phyloP scores from a whole-genome alignment of 768 basidiomycete species.

The Paxillus rubicundulus region DNA sequence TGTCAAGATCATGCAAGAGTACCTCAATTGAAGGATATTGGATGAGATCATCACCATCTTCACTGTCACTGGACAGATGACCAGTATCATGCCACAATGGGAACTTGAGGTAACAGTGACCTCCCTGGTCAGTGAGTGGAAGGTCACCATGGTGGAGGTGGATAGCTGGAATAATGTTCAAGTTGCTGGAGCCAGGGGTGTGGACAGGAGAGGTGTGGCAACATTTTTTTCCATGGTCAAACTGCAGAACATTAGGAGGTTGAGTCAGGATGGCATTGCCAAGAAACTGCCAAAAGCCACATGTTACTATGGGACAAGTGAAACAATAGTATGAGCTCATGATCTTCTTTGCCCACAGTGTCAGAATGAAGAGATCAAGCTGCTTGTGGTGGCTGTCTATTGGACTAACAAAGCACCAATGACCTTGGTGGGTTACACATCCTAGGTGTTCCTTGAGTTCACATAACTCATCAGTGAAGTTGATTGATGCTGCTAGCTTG shows the following conservation, averaged over 20 bases:
- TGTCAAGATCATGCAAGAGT: not conserved
- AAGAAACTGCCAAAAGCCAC: not conserved
- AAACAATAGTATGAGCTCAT: not conserved
- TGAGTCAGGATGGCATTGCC: not conserved
- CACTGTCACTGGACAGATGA: not conserved
- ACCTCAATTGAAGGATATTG: not conserved
- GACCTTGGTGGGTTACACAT: not conserved
- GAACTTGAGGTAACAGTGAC: not conserved
- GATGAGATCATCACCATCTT: not conserved
- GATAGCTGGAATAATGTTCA: not conserved
- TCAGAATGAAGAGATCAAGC: not conserved
- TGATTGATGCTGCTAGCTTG: not conserved
- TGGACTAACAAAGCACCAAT: not conserved
- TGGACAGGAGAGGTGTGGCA: not conserved
- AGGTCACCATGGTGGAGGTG: not conserved
- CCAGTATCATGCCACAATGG: not conserved
- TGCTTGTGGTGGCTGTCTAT: not conserved
- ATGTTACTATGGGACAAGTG: not conserved
- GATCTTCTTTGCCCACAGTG: not conserved
- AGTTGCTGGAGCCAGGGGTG: not conserved
- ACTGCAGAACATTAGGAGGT: not conserved
- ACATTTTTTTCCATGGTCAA: not conserved
- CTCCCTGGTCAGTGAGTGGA: not conserved
- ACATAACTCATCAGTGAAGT: not conserved
- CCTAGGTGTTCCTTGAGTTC: not conserved